Evolutionary conservation across 2,329 filamentous ascomycete species (phyloP).

Genomic region (Berkeleyomyces basicola): DNA sequence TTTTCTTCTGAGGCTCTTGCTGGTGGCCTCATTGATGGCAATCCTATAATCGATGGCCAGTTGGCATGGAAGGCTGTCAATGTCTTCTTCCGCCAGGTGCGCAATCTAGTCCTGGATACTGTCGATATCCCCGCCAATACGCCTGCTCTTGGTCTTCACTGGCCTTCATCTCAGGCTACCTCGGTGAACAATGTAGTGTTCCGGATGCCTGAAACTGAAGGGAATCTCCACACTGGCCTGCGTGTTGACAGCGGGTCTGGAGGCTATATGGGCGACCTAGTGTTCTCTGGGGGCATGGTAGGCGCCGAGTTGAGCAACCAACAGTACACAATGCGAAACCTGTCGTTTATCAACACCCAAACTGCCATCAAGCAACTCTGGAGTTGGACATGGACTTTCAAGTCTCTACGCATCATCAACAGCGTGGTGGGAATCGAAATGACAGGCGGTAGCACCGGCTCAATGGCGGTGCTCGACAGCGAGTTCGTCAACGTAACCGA

Average conservation of each 20-base stretch:
- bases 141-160: constrained; percentile 41
- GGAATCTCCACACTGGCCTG: constrained; percentile 38
- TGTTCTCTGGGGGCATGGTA: constrained; percentile 52
- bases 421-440: constrained; percentile 53
- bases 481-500: constrained; percentile 30
- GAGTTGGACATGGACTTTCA: constrained; percentile 65
- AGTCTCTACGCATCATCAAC: constrained; percentile 45
- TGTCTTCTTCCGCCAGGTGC: constrained; percentile 40
- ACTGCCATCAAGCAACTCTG: constrained; percentile 56
- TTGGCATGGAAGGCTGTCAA: constrained; percentile 39
- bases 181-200: constrained; percentile 42
- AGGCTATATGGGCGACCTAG: constrained; percentile 50
- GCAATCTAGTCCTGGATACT: constrained; percentile 40
- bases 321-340: constrained; percentile 54
- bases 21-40: constrained; percentile 31
- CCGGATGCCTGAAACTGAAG: constrained; percentile 28
- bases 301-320: constrained; percentile 45
- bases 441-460: constrained; percentile 49
- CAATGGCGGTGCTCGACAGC: constrained; percentile 60
- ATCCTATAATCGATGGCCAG: constrained; percentile 27
- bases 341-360: constrained; percentile 46
- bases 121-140: constrained; percentile 31
- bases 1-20: constrained; percentile 23
- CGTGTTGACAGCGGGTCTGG: constrained; percentile 49
- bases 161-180: constrained; percentile 50